Evolutionary conservation across 768 basidiomycete species (phyloP), one percentile per base, ranked within the genome.

Genomic region (Trametes cingulata): DNA sequence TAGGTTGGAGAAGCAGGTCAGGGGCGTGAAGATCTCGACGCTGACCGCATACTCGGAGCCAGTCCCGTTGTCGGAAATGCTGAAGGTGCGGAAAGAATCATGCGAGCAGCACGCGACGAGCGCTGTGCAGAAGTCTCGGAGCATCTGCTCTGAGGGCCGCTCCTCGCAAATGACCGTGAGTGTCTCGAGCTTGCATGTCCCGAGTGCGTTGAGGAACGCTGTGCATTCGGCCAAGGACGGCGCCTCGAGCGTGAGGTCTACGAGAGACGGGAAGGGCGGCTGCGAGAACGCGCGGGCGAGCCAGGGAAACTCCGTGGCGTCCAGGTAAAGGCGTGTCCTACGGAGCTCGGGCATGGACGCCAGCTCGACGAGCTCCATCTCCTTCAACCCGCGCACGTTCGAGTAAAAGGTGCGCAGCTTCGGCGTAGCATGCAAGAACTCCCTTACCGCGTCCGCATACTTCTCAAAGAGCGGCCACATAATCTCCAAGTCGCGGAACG

Each of bases 211-310:
- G 19, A 60, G 39, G 29, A 60, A 54, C 17, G 52, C 52, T 9
- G 47, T 48, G 47, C 25, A 48, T 19, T 33, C 15, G 8, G 49
- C 53, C 36, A 60, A 19, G 1, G 20, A 22, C 13, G 37, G 52
- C 3, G 35, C 47, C 36, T 60, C 46, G 5, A 60, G 52, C 19
- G 39, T 54, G 25, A 60, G 46, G n/a, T 49, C 59, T 1, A 41
- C 52, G 17, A 60, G 25, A 0, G 29, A 13, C 25, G 37, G 36
- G 39, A 60, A 60, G 19, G 59, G 47, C 22, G 24, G 45, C 14
- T n/a, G 3, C 37, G n/a, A 46, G 10, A 19, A 10, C 20, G 24
- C 46, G 7, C 33, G n/a, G 14, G 17, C 6, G 2, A 53, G 46
- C 52, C 45, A 50, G 6, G 46, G 37, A 15, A 39, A 48, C 17